Percentiles rank a stretch among this genome's conserved stretches.
Evolutionary conservation across 73 alveolate species (phyloP).

Genomic region (Diophrys sp.): DNA sequence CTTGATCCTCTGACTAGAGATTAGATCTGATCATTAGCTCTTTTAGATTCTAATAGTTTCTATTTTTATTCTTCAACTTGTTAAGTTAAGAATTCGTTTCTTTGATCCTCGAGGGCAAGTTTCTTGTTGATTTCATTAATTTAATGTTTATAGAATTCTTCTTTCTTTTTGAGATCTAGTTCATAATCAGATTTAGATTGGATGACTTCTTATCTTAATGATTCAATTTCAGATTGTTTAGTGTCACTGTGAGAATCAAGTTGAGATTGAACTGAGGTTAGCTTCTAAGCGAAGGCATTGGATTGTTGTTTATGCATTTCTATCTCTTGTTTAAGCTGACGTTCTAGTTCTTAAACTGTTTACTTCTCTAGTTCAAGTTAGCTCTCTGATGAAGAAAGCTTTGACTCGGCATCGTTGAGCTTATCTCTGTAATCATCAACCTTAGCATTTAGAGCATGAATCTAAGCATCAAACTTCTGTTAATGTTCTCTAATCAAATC

Average conservation of each 20-base stretch:
- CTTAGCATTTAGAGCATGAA: neutral
- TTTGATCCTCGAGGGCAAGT: slow-evolving; percentile 36
- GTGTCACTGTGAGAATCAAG: neutral
- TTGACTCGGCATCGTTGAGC: neutral
- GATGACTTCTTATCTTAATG: slow-evolving; percentile 15
- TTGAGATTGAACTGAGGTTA: neutral
- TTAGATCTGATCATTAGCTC: slow-evolving; percentile 40
- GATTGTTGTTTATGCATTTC: neutral
- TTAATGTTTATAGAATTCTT: neutral
- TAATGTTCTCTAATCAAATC: neutral
- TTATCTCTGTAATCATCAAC: neutral
- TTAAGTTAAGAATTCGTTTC: slow-evolving; percentile 37
- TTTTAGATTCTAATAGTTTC: slow-evolving; percentile 40
- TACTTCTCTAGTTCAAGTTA: neutral
- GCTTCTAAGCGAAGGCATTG: neutral
- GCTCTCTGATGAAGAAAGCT: neutral
- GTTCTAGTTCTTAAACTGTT: neutral
- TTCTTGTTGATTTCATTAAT: slow-evolving; percentile 20
- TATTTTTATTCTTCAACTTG: slow-evolving; percentile 32
- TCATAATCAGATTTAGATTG: slow-evolving; percentile 29
- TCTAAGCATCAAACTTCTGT: neutral
- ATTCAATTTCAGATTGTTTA: neutral
- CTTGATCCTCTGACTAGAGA: neutral
- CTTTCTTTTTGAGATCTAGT: neutral
- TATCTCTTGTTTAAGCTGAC: neutral